Conservation (phyloP, 768 basidiomycete genomes). For the Podaxis rugospora region DNA sequence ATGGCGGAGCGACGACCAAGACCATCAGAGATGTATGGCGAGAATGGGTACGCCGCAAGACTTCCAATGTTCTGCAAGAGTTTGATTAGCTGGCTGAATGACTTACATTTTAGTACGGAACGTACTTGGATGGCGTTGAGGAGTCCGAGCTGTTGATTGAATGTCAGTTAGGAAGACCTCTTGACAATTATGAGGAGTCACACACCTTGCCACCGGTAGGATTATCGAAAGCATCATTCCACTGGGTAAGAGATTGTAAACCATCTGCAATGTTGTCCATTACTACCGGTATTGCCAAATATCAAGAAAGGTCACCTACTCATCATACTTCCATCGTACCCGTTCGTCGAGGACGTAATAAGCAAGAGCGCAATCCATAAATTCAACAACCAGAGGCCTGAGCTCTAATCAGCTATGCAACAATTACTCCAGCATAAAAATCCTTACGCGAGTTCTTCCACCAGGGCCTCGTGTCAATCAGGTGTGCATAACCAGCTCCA, state of each 20-base stretch:
- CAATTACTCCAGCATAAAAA: no score
- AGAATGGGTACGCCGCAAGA: slow-evolving; percentile 55
- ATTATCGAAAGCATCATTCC: slow-evolving; percentile 48
- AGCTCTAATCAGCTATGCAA: neutral
- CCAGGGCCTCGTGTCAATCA: slow-evolving; percentile 51
- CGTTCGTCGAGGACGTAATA: slow-evolving; percentile 59
- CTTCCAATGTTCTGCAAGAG: slow-evolving; percentile 50
- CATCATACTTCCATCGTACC: slow-evolving; percentile 62
- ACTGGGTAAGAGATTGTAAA: slow-evolving; percentile 52
- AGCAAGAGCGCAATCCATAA: slow-evolving; percentile 56
- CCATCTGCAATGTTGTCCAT: slow-evolving; percentile 29
- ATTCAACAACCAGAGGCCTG: slow-evolving; percentile 46
- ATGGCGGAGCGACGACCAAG: slow-evolving; percentile 58
- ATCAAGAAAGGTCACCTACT: slow-evolving; percentile 22
- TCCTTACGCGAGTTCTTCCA: slow-evolving; percentile 51
- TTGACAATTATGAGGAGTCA: neutral
- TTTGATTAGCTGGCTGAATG: neutral
- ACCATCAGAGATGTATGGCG: slow-evolving; percentile 58
- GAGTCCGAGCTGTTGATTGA: slow-evolving; percentile 35
- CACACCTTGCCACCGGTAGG: slow-evolving; percentile 40
- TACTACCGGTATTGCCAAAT: neutral
- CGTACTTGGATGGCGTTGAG: slow-evolving; percentile 59
- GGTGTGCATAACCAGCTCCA: slow-evolving; percentile 34
- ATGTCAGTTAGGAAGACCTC: neutral
- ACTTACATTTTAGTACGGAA: neutral